Evolutionary conservation across 129 eudicot species (phyloP).

Genomic region (Sambucus nigra): DNA sequence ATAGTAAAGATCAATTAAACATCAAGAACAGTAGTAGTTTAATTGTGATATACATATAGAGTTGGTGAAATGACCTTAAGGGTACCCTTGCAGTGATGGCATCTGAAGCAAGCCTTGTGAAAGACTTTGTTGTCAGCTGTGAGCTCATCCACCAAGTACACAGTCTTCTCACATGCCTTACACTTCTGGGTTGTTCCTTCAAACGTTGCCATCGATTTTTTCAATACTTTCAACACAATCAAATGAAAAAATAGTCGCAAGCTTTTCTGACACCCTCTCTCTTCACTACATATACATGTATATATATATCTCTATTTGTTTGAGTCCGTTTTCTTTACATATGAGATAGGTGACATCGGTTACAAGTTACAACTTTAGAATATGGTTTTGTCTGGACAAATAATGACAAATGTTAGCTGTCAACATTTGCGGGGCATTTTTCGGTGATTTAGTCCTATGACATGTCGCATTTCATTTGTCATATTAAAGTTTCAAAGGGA

Average conservation of each 20-base stretch:
- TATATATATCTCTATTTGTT: neutral
- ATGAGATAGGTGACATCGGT: neutral
- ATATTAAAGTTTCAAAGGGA: no score
- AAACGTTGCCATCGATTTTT: slow-evolving; percentile 41
- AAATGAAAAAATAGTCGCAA: neutral
- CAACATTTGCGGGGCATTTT: neutral
- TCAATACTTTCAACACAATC: slow-evolving; percentile 1
- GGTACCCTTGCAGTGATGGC: slow-evolving; percentile 92
- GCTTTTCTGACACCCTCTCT: neutral
- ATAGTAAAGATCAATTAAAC: neutral
- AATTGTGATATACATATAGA: neutral
- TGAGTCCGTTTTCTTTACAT: neutral
- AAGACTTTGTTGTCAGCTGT: slow-evolving; percentile 66
- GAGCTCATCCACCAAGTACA: slow-evolving; percentile 80
- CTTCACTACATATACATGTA: neutral
- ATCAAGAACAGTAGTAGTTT: neutral
- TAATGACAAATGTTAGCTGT: slow-evolving; percentile 8
- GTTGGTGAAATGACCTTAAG: slow-evolving; percentile 49
- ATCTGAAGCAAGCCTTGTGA: slow-evolving; percentile 83
- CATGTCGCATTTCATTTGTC: no score
- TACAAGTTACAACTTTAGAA: neutral
- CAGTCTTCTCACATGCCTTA: slow-evolving; percentile 90
- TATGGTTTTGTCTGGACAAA: neutral
- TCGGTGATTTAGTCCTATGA: neutral
- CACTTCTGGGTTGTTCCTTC: slow-evolving; percentile 83